Base-by-base conservation (phyloP, 2,329 filamentous ascomycete species). In the Tolypocladium tundrense region DNA sequence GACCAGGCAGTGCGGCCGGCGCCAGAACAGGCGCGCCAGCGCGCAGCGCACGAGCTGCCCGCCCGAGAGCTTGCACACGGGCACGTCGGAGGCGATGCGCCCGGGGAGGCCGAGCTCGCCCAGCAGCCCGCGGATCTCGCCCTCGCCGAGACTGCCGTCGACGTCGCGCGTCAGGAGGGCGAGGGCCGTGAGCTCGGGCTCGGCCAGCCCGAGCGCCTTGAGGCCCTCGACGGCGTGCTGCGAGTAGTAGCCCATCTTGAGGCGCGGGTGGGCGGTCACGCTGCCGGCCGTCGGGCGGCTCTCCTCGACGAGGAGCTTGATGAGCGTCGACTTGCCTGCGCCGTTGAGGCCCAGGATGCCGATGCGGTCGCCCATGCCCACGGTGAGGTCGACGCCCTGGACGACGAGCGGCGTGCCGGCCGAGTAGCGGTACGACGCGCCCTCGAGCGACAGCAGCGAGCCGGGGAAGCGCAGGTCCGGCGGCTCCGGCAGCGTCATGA, bases 291-390 rank as follows among this genome's bases (percentile, higher is more conserved):
- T 82, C 0, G 87, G 85, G 7, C 75, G 75, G 1, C 79, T 70
- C 16, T 79, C 77, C 0, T 81, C 83, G n/a, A 86, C 84, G 2
- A 93, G 79, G 4, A 93, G 73, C 53, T 83, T 85, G 59, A 93
- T 78, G 11, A 95, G 76, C 0, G 90, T 94, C 1, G 88, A 90
- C 70, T 95, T 95, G 2, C 91, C 91, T 0, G 84, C 82, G 1
- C 90, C 91, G 68, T 95, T 95, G 50, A 94, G 77, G 0, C 90
- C 91, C 31, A 90, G 77, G 45, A 95, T 79, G 0, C 88, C 90
- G 31, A 93, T 76, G 1, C 90, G 81, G 61, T 91, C 88, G 11
- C 89, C 88, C 68, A 85, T 83, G 59, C 88, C 82, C 14, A 95
- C 80, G 0, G 86, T 86, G 14, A 95, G 72, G 54, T 79, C 83